Base-by-base conservation (phyloP, 2,329 filamentous ascomycete species). In the Scolecobasidium constrictum region DNA sequence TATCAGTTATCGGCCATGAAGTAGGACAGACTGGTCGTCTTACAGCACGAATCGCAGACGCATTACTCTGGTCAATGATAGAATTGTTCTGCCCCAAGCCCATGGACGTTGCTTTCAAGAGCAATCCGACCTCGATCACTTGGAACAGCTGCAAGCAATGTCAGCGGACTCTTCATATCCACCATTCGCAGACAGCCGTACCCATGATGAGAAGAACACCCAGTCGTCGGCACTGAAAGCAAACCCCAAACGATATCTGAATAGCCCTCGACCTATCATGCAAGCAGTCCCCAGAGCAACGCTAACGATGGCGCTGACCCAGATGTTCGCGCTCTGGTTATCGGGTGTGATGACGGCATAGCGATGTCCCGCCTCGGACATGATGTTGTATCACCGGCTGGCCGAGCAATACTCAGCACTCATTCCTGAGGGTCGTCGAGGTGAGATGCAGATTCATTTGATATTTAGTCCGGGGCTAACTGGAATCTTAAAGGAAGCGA, bases 311-410 rank as follows among this genome's bases (percentile, higher is more conserved):
- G 16, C 23, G 17, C 22, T 15, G 13, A 44, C 36, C 42, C 42
- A 44, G 3, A 44, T 20, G 17, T 38, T 39, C 15, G 35, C 42
- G 42, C 42, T 44, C 22, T 44, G 42, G 13, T 44, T 28, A 28
- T 41, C 21, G 17, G 35, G 16, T 11, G 35, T 39, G 4, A 44
- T 31, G 21, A 26, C 35, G n/a, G 20, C 13, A 18, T 39, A 44
- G 18, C 42, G 42, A 19, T 21, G 38, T 6, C 42, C 42, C 11
- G 40, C 40, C 22, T 43, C 40, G 7, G 38, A 34, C 38, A 41
- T 41, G 38, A 16, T 28, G 38, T 15, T 5, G n/a, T 28, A 31
- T 9, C 26, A 31, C 9, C 26, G n/a, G 26, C n/a, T 31, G 26
- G 9, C 9, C 26, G n/a, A 31, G 26, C 26, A 31, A n/a, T 31